Evolutionary conservation across 108 stramenopile species (phyloP).

Genomic region (Skeletonema grethae): DNA sequence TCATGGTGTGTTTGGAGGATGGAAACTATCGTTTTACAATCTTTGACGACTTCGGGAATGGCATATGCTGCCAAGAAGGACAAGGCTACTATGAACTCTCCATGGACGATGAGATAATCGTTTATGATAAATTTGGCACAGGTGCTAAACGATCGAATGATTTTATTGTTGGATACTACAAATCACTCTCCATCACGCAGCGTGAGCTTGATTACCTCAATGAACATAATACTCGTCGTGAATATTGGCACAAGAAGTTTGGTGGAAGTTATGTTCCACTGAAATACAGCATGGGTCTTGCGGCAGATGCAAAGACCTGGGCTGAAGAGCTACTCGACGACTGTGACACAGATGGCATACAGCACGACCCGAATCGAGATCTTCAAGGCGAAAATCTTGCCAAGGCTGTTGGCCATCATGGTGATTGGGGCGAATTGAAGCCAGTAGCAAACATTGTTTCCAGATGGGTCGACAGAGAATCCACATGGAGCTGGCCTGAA

Average conservation of each 20-base stretch:
- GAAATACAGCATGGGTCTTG: constrained; percentile 28
- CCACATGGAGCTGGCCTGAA: constrained; percentile 18
- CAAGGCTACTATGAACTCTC: constrained; percentile 38
- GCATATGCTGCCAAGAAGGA: constrained; percentile 40
- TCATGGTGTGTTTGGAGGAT: constrained; percentile 29
- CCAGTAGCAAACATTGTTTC: constrained; percentile 42
- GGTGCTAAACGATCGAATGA: constrained; percentile 25
- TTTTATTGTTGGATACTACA: constrained; percentile 37
- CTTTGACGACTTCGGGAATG: constrained; percentile 39
- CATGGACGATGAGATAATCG: constrained; percentile 41
- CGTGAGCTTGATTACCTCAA: constrained; percentile 38
- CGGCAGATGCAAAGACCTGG: constrained; percentile 19
- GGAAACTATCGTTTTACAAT: constrained; percentile 41
- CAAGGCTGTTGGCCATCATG: constrained; percentile 9
- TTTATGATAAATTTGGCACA: constrained; percentile 24
- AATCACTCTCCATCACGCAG: constrained; percentile 20
- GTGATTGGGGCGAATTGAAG: constrained; percentile 23
- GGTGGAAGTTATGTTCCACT: constrained; percentile 27
- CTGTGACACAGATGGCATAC: constrained; percentile 34
- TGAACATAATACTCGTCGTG: constrained; percentile 39
- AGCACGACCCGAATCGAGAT: constrained; percentile 21
- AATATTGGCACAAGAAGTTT: constrained; percentile 15
- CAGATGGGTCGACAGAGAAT: constrained; percentile 46
- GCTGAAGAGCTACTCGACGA: constrained; percentile 35
- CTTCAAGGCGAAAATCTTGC: constrained; percentile 43